phyloP scores from a whole-genome alignment of 2,329 filamentous ascomycete species.

The Epichloe coenophiala region DNA sequence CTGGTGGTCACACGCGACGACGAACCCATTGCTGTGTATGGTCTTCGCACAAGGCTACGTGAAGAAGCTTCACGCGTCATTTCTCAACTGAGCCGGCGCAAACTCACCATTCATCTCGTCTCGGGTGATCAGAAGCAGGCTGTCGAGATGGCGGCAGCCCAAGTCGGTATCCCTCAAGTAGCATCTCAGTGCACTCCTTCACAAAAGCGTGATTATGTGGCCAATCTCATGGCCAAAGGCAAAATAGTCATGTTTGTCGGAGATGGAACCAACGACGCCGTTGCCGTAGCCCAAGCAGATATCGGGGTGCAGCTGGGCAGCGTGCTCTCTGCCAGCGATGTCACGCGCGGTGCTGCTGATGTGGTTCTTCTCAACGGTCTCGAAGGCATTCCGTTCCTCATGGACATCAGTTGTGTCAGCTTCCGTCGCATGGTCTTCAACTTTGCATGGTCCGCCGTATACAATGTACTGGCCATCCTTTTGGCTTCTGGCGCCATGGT shows the following conservation, averaged over 20 bases:
- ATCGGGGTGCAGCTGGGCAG: slow-evolving; percentile 46
- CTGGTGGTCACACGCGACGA: slow-evolving; percentile 14
- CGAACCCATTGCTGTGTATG: slow-evolving; percentile 31
- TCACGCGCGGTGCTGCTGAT: slow-evolving; percentile 42
- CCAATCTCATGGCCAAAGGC: slow-evolving; percentile 19
- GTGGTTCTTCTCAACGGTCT: slow-evolving; percentile 42
- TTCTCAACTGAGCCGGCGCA: slow-evolving; percentile 26
- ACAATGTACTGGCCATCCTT: slow-evolving; percentile 48
- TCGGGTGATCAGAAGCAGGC: slow-evolving; percentile 41
- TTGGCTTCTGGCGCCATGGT: slow-evolving; percentile 46
- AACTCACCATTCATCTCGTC: slow-evolving; percentile 39
- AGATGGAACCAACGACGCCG: slow-evolving; percentile 52
- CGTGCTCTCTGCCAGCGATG: slow-evolving; percentile 30
- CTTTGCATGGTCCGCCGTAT: slow-evolving; percentile 47
- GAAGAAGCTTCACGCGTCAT: slow-evolving; percentile 31
- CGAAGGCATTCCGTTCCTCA: slow-evolving; percentile 33
- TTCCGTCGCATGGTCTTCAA: slow-evolving; percentile 41
- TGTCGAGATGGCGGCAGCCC: slow-evolving; percentile 35
- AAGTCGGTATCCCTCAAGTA: slow-evolving; percentile 23
- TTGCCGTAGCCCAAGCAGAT: slow-evolving; percentile 44
- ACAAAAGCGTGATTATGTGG: slow-evolving; percentile 41
- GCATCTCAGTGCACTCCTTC: slow-evolving; percentile 33
- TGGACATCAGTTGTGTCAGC: slow-evolving; percentile 29
- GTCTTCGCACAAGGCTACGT: slow-evolving; percentile 26
- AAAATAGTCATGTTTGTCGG: slow-evolving; percentile 41